These are phyloP conservation scores for Umbilicus rupestris DNA, from an alignment of 164 flowering plant genomes.

Conservation along the genomic window DNA sequence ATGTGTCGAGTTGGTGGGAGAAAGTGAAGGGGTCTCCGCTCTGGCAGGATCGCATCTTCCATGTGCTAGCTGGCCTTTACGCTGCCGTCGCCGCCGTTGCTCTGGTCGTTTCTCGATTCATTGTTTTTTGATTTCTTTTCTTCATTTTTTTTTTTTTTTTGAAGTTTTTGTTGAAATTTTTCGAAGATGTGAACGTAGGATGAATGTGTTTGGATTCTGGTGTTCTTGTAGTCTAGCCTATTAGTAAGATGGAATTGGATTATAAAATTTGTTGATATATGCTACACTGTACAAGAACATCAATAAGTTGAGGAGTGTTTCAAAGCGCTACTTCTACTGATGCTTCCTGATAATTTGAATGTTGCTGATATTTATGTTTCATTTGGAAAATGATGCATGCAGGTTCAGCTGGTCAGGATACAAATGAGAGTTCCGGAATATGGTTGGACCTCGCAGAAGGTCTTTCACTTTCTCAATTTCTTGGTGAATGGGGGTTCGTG, in stretches of 20 bases:
- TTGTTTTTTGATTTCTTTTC: background rate
- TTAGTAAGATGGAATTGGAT: background rate
- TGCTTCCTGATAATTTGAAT: background rate
- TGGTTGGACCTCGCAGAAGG: slow-evolving; percentile 68
- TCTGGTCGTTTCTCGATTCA: slow-evolving; percentile 24
- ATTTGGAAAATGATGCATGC: background rate
- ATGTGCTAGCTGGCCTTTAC: slow-evolving; percentile 58
- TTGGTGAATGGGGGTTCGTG: slow-evolving; percentile 50
- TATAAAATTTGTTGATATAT: background rate
- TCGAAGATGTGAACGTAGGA: background rate
- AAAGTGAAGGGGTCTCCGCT: slow-evolving; percentile 44
- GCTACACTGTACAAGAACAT: too few species aligned
- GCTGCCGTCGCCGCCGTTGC: slow-evolving; percentile 68
- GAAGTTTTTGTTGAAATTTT: background rate
- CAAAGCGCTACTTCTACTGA: background rate
- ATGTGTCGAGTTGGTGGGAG: slow-evolving; percentile 70
- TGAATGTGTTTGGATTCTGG: too few species aligned
- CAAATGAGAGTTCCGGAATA: slow-evolving; percentile 57
- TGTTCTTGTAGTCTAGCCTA: background rate
- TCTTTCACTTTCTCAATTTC: slow-evolving; percentile 53
- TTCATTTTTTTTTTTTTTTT: background rate
- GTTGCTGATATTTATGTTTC: background rate
- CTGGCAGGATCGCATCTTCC: slow-evolving; percentile 82
- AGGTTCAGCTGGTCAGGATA: slow-evolving; percentile 52
- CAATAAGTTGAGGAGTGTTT: too few species aligned